Percentiles rank a stretch among this genome's conserved stretches.
phyloP scores from a whole-genome alignment of 2,329 filamentous ascomycete genomes.

The Bisporella sp. region DNA sequence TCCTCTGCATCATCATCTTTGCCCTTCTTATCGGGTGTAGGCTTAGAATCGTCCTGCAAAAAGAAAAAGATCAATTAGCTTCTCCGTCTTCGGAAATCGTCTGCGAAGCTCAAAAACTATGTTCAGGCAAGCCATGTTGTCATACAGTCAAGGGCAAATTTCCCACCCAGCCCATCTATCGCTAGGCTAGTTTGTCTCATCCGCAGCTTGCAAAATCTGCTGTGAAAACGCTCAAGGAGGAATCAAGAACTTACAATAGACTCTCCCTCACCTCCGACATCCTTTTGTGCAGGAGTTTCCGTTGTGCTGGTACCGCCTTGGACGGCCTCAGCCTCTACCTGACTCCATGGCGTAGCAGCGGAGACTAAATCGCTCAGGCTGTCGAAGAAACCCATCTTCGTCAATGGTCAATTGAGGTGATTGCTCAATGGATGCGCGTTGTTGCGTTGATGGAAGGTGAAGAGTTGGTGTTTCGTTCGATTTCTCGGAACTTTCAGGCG shows the following conservation, averaged over 20 bases:
- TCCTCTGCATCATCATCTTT: conserved; percentile 34
- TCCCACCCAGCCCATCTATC: too few relatives aligned
- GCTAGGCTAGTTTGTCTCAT: too few relatives aligned
- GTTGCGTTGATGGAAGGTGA: background rate
- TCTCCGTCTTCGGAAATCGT: too few relatives aligned
- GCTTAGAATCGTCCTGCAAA: too few relatives aligned
- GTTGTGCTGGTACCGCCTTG: conserved; percentile 1
- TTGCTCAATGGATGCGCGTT: conserved; percentile 3
- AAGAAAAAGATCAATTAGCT: too few relatives aligned
- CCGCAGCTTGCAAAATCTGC: too few relatives aligned
- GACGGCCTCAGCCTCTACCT: conserved; percentile 54
- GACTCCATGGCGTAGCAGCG: conserved; percentile 58
- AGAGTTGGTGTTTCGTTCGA: background rate
- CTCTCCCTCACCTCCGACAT: conserved; percentile 32
- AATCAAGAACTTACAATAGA: background rate
- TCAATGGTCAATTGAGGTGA: conserved; percentile 4
- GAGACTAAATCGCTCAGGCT: conserved; percentile 56
- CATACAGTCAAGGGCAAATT: too few relatives aligned
- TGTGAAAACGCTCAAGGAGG: too few relatives aligned
- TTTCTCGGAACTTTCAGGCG: too few relatives aligned
- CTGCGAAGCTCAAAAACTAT: too few relatives aligned
- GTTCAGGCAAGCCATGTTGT: too few relatives aligned
- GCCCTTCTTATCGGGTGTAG: conserved; percentile 7
- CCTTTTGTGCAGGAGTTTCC: conserved; percentile 30
- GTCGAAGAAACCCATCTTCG: conserved; percentile 60